Base-by-base conservation (phyloP, 2,329 filamentous ascomycete genomes). In the Talaromyces sp. region DNA sequence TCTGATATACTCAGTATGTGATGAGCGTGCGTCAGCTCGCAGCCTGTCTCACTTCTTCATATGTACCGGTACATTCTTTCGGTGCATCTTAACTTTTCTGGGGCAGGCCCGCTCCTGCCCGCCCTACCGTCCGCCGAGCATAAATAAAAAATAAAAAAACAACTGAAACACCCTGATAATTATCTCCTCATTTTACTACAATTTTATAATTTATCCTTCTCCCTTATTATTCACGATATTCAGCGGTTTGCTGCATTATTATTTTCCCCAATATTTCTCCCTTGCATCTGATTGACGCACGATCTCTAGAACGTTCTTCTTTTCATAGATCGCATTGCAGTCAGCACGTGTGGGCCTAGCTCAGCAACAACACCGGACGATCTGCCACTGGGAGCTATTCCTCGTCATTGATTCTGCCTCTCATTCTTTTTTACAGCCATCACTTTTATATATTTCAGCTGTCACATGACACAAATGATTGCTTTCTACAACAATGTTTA, bases 111-210 rank as follows among this genome's bases (percentile, higher is more conserved):
- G 49, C 49, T 19, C 50, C 8, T 37, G 50, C 50, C 27, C 27
- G 31, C 50, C 31, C 31, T 54, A 54, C 57, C 57, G 57, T 59
- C 33, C 45, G 57, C 39, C 33, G 57, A 8, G 57, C n/a, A 43
- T 37, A 15, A 35, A 37, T 54, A 54, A 35, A 10, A 54, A 43
- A 15, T 22, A 37, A 35, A 54, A 35, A 10, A 54, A 43, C 57
- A 45, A 59, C 22, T 59, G 57, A 59, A 59, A 59, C 39, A 35
- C 3, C 13, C 17, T 19, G 15, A 33, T 13, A 43, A 58, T 27
- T 58, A 5, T 25, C 49, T 52, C 33, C 49, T 11, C 10, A 4
- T 10, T 33, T 33, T 41, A 11, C n/a, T 47, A 25, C 45, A 13
- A 22, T 19, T 47, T 13, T 13, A 9, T 4, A 49, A 37, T 39